phyloP scores from a whole-genome alignment of 495 filamentous ascomycete species.

The Cryomyces minteri region DNA sequence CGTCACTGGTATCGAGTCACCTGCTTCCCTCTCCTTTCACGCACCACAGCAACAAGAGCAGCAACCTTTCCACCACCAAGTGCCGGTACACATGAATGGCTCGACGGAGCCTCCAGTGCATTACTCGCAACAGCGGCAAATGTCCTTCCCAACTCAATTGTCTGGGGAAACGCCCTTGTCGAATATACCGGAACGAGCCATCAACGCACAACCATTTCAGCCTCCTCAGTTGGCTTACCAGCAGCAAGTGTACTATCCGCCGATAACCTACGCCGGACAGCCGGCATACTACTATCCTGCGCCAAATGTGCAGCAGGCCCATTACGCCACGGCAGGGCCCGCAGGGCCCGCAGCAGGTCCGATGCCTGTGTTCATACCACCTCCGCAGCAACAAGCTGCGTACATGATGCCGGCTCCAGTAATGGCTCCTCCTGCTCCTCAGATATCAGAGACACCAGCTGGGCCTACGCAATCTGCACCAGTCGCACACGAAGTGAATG shows the following conservation, averaged over 20 bases:
- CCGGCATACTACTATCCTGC: slow-evolving; percentile 47
- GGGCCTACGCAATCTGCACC: slow-evolving; percentile 13
- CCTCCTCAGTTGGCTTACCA: slow-evolving; percentile 37
- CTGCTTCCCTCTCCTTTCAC: slow-evolving; percentile 48
- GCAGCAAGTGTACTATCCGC: slow-evolving; percentile 25
- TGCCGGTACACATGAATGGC: slow-evolving; percentile 49
- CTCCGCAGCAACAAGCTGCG: slow-evolving; percentile 1
- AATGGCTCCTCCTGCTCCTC: neutral
- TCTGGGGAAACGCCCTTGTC: slow-evolving; percentile 76
- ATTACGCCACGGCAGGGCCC: neutral
- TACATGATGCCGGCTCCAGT: slow-evolving; percentile 2
- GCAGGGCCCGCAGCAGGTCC: neutral
- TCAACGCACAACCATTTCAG: slow-evolving; percentile 86
- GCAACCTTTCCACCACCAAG: slow-evolving; percentile 84
- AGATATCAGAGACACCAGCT: neutral
- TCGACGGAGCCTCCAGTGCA: slow-evolving; percentile 29
- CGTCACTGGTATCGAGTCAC: slow-evolving; percentile 83
- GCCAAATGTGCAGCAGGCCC: slow-evolving; percentile 28
- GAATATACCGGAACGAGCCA: slow-evolving; percentile 84
- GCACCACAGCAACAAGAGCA: slow-evolving; percentile 53
- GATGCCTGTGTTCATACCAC: slow-evolving; percentile 4
- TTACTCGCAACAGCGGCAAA: slow-evolving; percentile 43
- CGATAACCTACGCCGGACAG: slow-evolving; percentile 10
- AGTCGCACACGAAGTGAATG: slow-evolving; percentile 85
- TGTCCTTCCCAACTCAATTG: slow-evolving; percentile 58